These are phyloP conservation scores for Cordyceps farinosa DNA, from an alignment of 2,329 filamentous ascomycete genomes.

Conservation along the genomic window DNA sequence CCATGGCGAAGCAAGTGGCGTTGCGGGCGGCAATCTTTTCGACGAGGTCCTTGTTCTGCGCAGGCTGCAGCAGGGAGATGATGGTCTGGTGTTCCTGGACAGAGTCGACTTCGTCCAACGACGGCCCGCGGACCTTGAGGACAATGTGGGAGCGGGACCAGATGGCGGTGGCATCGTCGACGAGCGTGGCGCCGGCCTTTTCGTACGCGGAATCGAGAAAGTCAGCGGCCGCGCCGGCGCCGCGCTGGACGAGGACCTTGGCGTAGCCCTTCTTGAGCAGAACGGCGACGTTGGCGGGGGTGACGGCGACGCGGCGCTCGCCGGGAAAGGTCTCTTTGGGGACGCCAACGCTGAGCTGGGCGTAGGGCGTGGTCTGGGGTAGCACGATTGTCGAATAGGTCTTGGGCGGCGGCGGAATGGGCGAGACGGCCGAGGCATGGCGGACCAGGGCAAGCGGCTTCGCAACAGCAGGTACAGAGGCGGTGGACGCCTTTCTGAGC, in stretches of 20 bases:
- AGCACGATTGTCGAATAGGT: slow-evolving; percentile 39
- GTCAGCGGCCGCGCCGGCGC: slow-evolving; percentile 73
- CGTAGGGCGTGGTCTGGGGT: slow-evolving; percentile 59
- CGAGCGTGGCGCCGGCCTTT: slow-evolving; percentile 72
- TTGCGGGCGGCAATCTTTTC: slow-evolving; percentile 67
- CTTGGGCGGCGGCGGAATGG: slow-evolving; percentile 22
- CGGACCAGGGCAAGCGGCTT: slow-evolving; percentile 38
- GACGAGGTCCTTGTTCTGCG: slow-evolving; percentile 73
- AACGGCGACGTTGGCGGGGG: slow-evolving; percentile 76
- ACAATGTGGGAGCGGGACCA: slow-evolving; percentile 76
- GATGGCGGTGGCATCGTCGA: slow-evolving; percentile 62
- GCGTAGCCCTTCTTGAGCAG: slow-evolving; percentile 82
- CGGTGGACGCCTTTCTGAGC: slow-evolving; percentile 26
- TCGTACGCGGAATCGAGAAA: slow-evolving; percentile 76
- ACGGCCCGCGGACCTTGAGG: slow-evolving; percentile 78
- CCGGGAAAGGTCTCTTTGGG: slow-evolving; percentile 74
- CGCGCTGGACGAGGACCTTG: slow-evolving; percentile 72
- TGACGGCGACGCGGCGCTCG: slow-evolving; percentile 80
- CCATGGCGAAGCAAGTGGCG: slow-evolving; percentile 82
- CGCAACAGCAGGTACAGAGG: slow-evolving; percentile 27
- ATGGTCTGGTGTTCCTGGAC: slow-evolving; percentile 69
- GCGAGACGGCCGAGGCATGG: slow-evolving; percentile 34
- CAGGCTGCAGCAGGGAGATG: slow-evolving; percentile 79
- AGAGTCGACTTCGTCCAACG: slow-evolving; percentile 62
- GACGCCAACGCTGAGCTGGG: slow-evolving; percentile 70